Conservation (phyloP, 306 rosid species). For the Cucumis melo region DNA sequence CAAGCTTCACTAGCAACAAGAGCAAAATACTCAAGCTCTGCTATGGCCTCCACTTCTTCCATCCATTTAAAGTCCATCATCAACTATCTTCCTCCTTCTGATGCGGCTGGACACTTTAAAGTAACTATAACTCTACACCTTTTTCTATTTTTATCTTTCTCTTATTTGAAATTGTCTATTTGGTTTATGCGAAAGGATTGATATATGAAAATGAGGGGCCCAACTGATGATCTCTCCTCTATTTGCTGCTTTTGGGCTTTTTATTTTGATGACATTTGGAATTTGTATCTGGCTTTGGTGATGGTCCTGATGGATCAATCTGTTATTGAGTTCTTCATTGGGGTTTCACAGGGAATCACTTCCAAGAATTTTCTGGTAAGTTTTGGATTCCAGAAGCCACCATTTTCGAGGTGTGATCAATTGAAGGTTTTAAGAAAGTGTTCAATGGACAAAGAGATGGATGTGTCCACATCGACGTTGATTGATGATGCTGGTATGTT, state of each 20-base stretch:
- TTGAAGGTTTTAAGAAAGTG: constrained; percentile 21
- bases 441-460: constrained; percentile 42
- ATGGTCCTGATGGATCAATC: background rate
- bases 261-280: background rate
- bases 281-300: background rate
- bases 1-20: background rate
- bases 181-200: background rate
- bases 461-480: constrained; percentile 31
- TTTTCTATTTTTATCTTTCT: background rate
- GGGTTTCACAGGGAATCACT: constrained; percentile 25
- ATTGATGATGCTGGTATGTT: constrained; percentile 23
- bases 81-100: background rate
- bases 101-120: background rate
- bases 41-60: constrained; percentile 1
- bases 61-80: background rate
- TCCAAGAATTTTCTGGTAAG: constrained; percentile 18
- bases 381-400: constrained; percentile 22
- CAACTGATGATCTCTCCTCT: background rate
- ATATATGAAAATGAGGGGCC: background rate
- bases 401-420: constrained; percentile 14
- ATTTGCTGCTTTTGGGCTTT: background rate
- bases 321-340: constrained; percentile 8
- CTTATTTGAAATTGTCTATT: background rate
- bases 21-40: background rate
- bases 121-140: background rate